A percentile compares a stretch with the other conserved stretches of the same genome.
These are phyloP conservation scores for Fusarium haematococcum DNA, from an alignment of 2,329 filamentous ascomycete species.

Conservation along the genomic window DNA sequence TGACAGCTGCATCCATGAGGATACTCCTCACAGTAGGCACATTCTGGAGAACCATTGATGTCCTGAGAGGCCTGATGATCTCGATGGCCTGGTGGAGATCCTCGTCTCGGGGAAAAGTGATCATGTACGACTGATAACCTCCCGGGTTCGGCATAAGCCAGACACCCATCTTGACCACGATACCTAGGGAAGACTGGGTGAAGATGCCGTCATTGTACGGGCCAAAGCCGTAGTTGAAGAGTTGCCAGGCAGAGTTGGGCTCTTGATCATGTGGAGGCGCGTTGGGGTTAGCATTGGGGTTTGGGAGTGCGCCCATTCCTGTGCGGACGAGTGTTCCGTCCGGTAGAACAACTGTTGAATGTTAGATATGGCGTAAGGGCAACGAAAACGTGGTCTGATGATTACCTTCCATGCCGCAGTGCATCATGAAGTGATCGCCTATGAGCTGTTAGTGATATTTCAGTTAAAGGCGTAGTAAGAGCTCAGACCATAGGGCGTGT, in stretches of 20 bases:
- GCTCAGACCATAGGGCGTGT: slow-evolving; percentile 30
- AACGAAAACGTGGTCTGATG: too few relatives aligned
- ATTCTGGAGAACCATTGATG: slow-evolving; percentile 38
- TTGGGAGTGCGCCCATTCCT: slow-evolving; percentile 35
- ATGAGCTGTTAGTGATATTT: not conserved
- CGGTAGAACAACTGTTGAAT: slow-evolving; percentile 11
- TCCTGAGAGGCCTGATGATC: slow-evolving; percentile 33
- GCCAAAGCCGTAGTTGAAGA: slow-evolving; percentile 34
- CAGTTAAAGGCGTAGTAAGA: fast-evolving
- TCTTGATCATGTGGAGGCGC: slow-evolving; percentile 28
- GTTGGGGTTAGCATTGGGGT: slow-evolving; percentile 24
- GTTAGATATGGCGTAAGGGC: not conserved
- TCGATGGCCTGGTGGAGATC: slow-evolving; percentile 37
- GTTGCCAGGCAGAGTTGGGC: slow-evolving; percentile 29
- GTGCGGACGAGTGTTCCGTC: slow-evolving; percentile 27
- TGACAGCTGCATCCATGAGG: slow-evolving; percentile 35
- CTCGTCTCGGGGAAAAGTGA: slow-evolving; percentile 34
- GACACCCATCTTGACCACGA: slow-evolving; percentile 36
- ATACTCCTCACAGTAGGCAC: slow-evolving; percentile 35
- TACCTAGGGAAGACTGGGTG: slow-evolving; percentile 27
- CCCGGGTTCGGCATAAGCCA: slow-evolving; percentile 34
- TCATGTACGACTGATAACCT: slow-evolving; percentile 33
- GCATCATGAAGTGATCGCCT: slow-evolving; percentile 38
- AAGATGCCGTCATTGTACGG: slow-evolving; percentile 34
- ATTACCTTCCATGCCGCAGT: slow-evolving; percentile 34